Conservation (phyloP, 164 flowering plant genomes). For the grape (Vitis vinifera) region DNA sequence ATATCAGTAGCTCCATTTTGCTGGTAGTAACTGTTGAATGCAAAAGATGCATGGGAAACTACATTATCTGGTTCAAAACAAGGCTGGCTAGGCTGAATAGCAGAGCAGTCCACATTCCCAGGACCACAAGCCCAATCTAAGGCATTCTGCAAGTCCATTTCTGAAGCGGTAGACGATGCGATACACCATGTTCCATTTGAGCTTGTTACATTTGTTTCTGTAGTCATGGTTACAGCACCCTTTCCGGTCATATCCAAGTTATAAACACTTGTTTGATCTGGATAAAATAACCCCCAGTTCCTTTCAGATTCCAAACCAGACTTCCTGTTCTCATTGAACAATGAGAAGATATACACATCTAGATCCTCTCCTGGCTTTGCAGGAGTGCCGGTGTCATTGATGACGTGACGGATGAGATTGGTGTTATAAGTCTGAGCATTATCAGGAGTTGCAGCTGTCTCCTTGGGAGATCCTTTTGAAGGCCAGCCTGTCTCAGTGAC, state of each 20-base stretch:
- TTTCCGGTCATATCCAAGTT: conserved; percentile 74
- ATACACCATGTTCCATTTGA: conserved; percentile 83
- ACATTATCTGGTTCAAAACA: conserved; percentile 87
- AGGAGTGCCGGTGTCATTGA: conserved; percentile 80
- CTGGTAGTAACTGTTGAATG: conserved; percentile 91
- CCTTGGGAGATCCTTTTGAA: conserved; percentile 82
- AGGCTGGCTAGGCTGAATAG: conserved; percentile 94
- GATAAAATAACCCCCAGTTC: conserved; percentile 96
- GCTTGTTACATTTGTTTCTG: conserved; percentile 40
- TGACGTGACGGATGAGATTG: conserved; percentile 79
- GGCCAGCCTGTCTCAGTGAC: conserved; percentile 99
- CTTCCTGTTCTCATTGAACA: conserved; percentile 96
- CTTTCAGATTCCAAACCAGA: conserved; percentile 95
- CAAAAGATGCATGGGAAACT: conserved; percentile 88
- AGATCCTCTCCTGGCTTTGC: conserved; percentile 78
- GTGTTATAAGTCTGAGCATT: conserved; percentile 89
- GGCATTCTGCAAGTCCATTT: conserved; percentile 66
- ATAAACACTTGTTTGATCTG: conserved; percentile 88
- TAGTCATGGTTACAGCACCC: conserved; percentile 40
- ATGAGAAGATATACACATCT: conserved; percentile 79
- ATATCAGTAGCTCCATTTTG: conserved; percentile 84
- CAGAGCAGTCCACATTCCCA: conserved; percentile 91
- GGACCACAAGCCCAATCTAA: conserved; percentile 96
- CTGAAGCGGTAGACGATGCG: conserved; percentile 72
- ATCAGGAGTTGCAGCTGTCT: conserved; percentile 88